Conservation (phyloP, 192 early-diverging fungal species). For the Kappamyces sp. region DNA sequence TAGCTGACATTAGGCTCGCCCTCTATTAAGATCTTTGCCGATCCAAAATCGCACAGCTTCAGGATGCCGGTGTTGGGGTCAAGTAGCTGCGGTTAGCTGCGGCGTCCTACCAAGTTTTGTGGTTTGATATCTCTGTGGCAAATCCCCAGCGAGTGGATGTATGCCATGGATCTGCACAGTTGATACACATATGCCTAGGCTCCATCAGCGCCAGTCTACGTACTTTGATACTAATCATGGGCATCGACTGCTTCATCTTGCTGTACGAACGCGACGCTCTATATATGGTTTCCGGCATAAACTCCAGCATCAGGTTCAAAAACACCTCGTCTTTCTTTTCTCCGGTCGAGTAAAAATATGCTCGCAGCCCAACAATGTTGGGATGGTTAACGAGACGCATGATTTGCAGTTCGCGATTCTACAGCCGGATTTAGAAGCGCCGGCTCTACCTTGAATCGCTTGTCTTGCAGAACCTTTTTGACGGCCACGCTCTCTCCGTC, state of each 20-base stretch:
- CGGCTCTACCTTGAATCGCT: conserved; percentile 83
- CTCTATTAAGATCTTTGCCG: conserved; percentile 87
- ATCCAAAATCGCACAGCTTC: conserved; percentile 98
- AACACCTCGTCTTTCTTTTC: conserved; percentile 94
- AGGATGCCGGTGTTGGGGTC: conserved; percentile 85
- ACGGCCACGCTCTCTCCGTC: conserved; percentile 84
- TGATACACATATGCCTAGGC: conserved; percentile 94
- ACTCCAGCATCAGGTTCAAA: conserved; percentile 93
- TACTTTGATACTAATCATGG: conserved; percentile 84
- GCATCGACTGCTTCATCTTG: conserved; percentile 90
- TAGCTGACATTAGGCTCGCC: conserved; percentile 98
- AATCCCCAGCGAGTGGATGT: conserved; percentile 93
- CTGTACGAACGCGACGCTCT: conserved; percentile 84
- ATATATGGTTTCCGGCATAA: conserved; percentile 93
- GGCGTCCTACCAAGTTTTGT: conserved; percentile 71
- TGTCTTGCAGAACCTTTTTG: conserved; percentile 98
- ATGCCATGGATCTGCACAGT: conserved; percentile 91
- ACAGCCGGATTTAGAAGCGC: conserved; percentile 2
- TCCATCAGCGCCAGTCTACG: not conserved
- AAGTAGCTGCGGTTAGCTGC: conserved; percentile 48
- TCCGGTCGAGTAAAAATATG: conserved; percentile 93
- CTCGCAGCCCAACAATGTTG: conserved; percentile 84
- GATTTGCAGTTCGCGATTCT: conserved; percentile 90
- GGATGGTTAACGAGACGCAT: conserved; percentile 89
- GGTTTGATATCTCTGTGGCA: conserved; percentile 99